A percentile compares a stretch with the other conserved stretches of the same genome.
Conservation (phyloP, 1,139 yeast species). For the Sugiyamaella paludigena region DNA sequence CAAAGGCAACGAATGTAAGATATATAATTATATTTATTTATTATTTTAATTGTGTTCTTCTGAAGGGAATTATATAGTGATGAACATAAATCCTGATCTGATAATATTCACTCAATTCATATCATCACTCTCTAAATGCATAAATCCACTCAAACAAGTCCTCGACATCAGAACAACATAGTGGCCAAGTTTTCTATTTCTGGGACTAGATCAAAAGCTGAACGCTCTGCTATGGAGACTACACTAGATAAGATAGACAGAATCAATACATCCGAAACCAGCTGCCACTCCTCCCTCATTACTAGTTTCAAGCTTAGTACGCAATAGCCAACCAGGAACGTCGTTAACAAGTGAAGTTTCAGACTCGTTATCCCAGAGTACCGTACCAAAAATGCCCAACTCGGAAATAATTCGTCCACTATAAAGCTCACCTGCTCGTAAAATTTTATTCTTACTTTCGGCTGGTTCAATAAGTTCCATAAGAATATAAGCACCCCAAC, state of each 20-base stretch:
- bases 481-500: slow-evolving; percentile 88
- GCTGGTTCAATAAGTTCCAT: slow-evolving; percentile 92
- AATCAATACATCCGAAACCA: slow-evolving; percentile 95
- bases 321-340: slow-evolving; percentile 76
- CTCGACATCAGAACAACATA: too few species aligned
- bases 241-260: slow-evolving; percentile 43
- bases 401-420: slow-evolving; percentile 79
- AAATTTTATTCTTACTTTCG: slow-evolving; percentile 59
- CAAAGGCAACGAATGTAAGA: too few species aligned
- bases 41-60: too few species aligned
- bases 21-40: too few species aligned
- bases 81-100: too few species aligned
- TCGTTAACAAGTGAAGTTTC: slow-evolving; percentile 61
- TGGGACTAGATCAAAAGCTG: too few species aligned
- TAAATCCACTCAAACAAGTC: too few species aligned
- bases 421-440: slow-evolving; percentile 61
- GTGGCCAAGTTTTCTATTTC: too few species aligned
- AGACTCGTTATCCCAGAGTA: slow-evolving; percentile 63
- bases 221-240: too few species aligned
- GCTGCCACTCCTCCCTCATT: slow-evolving; percentile 99
- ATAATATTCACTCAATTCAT: too few species aligned
- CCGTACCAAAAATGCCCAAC: slow-evolving; percentile 84
- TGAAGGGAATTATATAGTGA: too few species aligned
- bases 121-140: too few species aligned
- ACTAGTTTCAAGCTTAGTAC: slow-evolving; percentile 83